phyloP scores from a whole-genome alignment of 1,139 yeast species.

The Suhomyces kunorum region DNA sequence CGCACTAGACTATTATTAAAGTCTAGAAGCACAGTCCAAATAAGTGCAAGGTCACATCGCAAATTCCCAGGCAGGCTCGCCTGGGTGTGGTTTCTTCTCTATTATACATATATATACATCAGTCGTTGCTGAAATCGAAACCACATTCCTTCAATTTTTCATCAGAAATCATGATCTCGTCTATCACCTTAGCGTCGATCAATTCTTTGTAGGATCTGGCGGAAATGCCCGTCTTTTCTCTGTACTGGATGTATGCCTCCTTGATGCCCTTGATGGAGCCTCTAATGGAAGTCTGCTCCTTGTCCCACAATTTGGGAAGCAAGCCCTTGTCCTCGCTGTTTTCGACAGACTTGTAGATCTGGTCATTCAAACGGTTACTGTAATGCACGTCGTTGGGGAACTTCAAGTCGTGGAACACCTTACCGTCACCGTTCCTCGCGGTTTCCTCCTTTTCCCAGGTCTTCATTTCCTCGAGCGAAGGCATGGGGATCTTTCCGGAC shows the following conservation, averaged over 20 bases:
- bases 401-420: constrained; percentile 44
- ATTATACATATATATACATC: constrained; percentile 3
- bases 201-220: constrained; percentile 36
- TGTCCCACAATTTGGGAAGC: constrained; percentile 41
- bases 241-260: constrained; percentile 38
- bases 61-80: not conserved
- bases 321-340: constrained; percentile 26
- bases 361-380: constrained; percentile 38
- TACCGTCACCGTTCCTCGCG: constrained; percentile 38
- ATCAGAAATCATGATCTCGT: constrained; percentile 21
- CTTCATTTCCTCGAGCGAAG: constrained; percentile 42
- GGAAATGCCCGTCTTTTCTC: constrained; percentile 28
- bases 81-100: constrained; percentile 1
- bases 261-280: constrained; percentile 36
- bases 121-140: constrained; percentile 15
- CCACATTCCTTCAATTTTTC: constrained; percentile 21
- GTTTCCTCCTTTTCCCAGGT: constrained; percentile 39
- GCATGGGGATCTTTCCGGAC: constrained; percentile 47
- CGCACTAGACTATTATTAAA: too few species aligned
- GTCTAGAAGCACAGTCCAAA: not conserved
- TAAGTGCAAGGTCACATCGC: not conserved
- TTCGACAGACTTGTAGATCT: constrained; percentile 32
- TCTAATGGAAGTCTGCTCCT: constrained; percentile 34
- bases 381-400: constrained; percentile 54
- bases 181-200: constrained; percentile 25